phyloP scores from a whole-genome alignment of 108 stramenopile species.

The Pelagomonas calceolata region DNA sequence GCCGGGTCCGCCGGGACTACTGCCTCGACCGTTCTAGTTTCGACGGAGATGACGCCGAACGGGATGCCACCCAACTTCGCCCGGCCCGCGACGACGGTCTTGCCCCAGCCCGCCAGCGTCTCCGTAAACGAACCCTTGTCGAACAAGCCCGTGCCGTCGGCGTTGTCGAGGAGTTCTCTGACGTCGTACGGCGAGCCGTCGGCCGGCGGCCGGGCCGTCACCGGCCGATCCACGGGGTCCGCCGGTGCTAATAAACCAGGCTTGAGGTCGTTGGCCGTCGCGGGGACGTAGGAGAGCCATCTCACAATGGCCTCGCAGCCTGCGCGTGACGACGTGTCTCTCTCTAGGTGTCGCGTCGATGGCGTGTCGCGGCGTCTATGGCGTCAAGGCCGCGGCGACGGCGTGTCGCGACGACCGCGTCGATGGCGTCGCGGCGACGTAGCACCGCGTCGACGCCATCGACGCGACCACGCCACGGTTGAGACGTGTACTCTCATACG shows the following conservation, averaged over 20 bases:
- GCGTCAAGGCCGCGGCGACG: no score
- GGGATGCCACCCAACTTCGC: constrained; percentile 91
- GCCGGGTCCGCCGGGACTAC: constrained; percentile 92
- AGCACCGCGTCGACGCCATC: no score
- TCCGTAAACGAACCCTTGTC: constrained; percentile 87
- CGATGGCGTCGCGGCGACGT: no score
- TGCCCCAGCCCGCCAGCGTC: constrained; percentile 91
- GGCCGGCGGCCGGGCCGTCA: constrained; percentile 56
- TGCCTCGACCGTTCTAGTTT: constrained; percentile 86
- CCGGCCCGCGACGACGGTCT: constrained; percentile 88
- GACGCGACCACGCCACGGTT: no score
- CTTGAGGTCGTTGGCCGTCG: constrained; percentile 38
- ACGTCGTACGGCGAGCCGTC: constrained; percentile 94
- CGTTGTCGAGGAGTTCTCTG: constrained; percentile 72
- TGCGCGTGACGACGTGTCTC: no score
- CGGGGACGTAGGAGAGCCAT: constrained; percentile 90
- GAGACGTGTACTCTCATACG: no score
- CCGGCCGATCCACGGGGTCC: constrained; percentile 78
- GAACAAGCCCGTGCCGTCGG: constrained; percentile 76
- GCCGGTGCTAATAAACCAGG: constrained; percentile 44
- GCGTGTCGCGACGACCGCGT: no score
- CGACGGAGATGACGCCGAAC: constrained; percentile 91
- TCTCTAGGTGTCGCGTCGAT: no score
- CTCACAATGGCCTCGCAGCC: constrained; percentile 8
- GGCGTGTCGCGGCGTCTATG: no score